These are phyloP conservation scores for Scopulariopsis brevicaulis DNA, from an alignment of 2,329 filamentous ascomycete genomes.

Conservation along the genomic window DNA sequence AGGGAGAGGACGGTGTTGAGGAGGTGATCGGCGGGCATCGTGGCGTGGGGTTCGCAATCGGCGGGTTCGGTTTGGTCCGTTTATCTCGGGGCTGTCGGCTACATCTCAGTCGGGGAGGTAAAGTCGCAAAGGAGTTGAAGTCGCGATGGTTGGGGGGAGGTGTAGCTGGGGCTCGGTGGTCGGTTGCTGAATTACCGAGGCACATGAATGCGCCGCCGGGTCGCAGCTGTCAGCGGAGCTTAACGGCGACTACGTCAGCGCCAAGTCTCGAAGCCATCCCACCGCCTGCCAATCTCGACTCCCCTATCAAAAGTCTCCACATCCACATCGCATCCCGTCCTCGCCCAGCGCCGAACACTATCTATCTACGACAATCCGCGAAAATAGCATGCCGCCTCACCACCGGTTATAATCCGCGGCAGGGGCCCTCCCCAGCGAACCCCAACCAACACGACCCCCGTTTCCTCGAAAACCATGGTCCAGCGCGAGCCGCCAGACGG, in stretches of 20 bases:
- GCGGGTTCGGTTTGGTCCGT: background rate
- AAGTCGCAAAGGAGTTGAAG: background rate
- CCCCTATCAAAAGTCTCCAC: background rate
- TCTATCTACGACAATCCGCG: background rate
- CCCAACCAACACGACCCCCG: background rate
- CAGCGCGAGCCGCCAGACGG: conserved; percentile 21
- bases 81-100: background rate
- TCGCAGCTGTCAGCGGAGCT: background rate
- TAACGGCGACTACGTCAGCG: background rate
- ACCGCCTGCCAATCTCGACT: background rate
- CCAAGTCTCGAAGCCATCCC: background rate
- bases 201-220: background rate
- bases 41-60: conserved; percentile 7
- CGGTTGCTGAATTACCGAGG: background rate
- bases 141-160: background rate
- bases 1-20: conserved; percentile 54
- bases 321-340: background rate
- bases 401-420: background rate
- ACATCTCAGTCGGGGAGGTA: background rate
- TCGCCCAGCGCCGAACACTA: background rate
- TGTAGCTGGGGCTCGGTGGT: background rate
- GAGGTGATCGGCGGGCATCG: conserved; percentile 56
- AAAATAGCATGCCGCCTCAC: background rate
- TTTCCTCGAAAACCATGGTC: background rate
- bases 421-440: background rate